Base-by-base conservation (phyloP, 225 moss, liverwort and hornwort species). In the Bryum argenteum region DNA sequence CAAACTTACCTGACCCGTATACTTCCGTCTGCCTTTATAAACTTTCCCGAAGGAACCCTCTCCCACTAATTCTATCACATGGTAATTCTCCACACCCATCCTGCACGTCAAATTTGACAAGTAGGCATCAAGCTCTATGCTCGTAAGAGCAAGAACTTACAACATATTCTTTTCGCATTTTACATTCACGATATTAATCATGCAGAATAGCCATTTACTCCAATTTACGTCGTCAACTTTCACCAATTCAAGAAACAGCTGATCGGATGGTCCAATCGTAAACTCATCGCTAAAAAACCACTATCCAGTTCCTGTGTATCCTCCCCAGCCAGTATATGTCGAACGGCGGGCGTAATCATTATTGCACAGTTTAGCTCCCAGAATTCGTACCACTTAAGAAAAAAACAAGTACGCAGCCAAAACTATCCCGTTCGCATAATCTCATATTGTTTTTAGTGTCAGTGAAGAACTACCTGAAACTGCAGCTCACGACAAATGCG, bases 41-140 rank as follows among this genome's bases (percentile, higher is more conserved):
- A 89, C 89, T 79, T 89, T 89, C 40, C 89, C 89, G 58, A 89
- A 89, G 13, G 89, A 89, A 13, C 89, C 89, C 79, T 89, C 89
- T 47, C 89, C 89, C 62, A 89, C 89, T 76, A 89, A 75, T 72
- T 89, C 89, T 71, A 89, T 86, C 38, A 89, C 89, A 73, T 89
- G 89, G 62, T 89, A 89, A 77, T 89, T 89, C 60, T 89, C 89
- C 75, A 89, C 89, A 14, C 89, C 89, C 89, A 89, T 89, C 82
- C 84, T 88, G 84, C 72, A 69, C 51, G 33, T 42, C 55, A 44
- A 15, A 52, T 52, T 59, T 57, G 58, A 57, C 62, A 79, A 65
- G 41, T 41, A 51, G 38, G 20, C 24, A 71, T 80, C 74, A 63
- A 20, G 53, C 52, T 40, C 54, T 61, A 61, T 18, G 59, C 13